A percentile compares a stretch with the other conserved stretches of the same genome.
Evolutionary conservation across 2,329 filamentous ascomycete species (phyloP).

Genomic region (Aspergillus sp.): DNA sequence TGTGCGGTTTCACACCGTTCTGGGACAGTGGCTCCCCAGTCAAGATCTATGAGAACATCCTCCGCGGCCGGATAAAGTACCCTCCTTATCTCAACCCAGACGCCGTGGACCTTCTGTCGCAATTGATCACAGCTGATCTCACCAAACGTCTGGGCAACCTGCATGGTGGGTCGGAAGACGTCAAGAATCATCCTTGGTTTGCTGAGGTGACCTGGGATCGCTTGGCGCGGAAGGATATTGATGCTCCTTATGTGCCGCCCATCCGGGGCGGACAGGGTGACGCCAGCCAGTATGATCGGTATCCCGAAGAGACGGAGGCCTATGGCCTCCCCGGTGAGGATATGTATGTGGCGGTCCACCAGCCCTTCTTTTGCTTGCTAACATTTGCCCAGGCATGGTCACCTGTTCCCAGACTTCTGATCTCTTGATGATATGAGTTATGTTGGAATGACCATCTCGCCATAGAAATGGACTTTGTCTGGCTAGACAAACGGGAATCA

Average conservation of each 20-base stretch:
- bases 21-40: constrained; percentile 98
- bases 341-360: constrained; percentile 63
- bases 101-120: constrained; percentile 86
- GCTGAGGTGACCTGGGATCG: constrained; percentile 97
- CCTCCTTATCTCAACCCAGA: constrained; percentile 93
- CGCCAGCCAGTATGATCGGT: constrained; percentile 96
- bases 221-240: constrained; percentile 90
- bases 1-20: constrained; percentile 97
- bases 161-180: constrained; percentile 83
- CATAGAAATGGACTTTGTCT: constrained; percentile 7
- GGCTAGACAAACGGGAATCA: background rate
- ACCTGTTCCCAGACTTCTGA: constrained; percentile 75
- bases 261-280: constrained; percentile 92
- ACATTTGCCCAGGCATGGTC: constrained; percentile 58
- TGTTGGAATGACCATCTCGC: constrained; percentile 29
- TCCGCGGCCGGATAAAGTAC: constrained; percentile 94
- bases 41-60: constrained; percentile 99
- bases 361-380: background rate
- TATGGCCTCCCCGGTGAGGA: constrained; percentile 79
- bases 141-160: constrained; percentile 94
- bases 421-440: constrained; percentile 26
- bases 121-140: constrained; percentile 89
- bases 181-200: constrained; percentile 96
- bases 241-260: constrained; percentile 94
- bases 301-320: constrained; percentile 92